These are phyloP conservation scores for Rhizopus arrhizus DNA, from an alignment of 371 early-diverging fungal species.

Conservation along the genomic window DNA sequence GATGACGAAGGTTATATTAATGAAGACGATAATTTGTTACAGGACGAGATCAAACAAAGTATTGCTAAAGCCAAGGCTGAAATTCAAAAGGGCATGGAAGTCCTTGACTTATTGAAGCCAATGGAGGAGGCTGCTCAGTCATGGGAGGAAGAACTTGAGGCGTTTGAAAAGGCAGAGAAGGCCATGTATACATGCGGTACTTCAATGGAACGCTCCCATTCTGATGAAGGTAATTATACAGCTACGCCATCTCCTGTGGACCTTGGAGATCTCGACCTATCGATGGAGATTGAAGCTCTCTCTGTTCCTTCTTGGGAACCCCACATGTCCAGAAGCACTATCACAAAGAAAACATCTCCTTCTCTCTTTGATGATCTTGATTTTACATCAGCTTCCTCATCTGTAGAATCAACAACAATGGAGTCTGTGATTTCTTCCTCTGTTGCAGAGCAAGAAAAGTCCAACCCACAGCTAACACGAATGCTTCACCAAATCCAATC, in stretches of 20 bases:
- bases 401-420: conserved; percentile 4
- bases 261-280: conserved; percentile 25
- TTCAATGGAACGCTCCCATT: conserved; percentile 29
- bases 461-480: conserved; percentile 47
- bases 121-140: conserved; percentile 43
- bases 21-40: conserved; percentile 27
- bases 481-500: conserved; percentile 71
- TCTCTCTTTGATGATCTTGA: conserved; percentile 14
- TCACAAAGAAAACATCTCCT: neutral
- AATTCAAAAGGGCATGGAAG: conserved; percentile 58
- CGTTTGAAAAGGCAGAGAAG: conserved; percentile 43
- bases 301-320: conserved; percentile 46
- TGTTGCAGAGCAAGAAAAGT: conserved; percentile 8
- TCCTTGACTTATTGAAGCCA: conserved; percentile 53
- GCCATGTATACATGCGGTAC: conserved; percentile 27
- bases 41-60: conserved; percentile 54
- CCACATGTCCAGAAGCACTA: conserved; percentile 20
- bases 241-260: conserved; percentile 41
- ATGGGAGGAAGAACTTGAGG: conserved; percentile 50
- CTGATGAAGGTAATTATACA: conserved; percentile 49
- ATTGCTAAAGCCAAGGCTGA: conserved; percentile 67
- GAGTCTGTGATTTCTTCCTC: neutral
- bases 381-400: conserved; percentile 9
- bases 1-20: conserved; percentile 42
- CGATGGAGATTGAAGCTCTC: conserved; percentile 43